These are phyloP conservation scores for Eudorina sp. DNA, from an alignment of 139 green algal genomes.

Conservation along the genomic window DNA sequence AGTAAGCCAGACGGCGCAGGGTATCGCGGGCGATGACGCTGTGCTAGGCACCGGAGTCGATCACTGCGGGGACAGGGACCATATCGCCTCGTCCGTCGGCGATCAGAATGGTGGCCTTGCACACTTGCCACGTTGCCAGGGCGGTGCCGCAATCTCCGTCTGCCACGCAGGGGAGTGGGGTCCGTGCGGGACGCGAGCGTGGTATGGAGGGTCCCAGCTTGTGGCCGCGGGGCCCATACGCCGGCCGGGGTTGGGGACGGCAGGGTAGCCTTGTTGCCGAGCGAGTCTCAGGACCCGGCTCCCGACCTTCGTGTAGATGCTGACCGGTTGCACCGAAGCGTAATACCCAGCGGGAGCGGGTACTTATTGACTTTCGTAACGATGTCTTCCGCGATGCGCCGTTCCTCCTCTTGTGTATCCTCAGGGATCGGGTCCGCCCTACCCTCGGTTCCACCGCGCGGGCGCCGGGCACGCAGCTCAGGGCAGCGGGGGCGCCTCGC, in stretches of 20 bases:
- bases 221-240: not conserved
- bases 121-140: not conserved
- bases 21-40: not conserved
- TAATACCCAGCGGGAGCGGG: not conserved
- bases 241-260: too few relatives aligned
- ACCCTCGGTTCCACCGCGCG: not conserved
- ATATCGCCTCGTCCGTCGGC: not conserved
- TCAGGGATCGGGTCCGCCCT: not conserved
- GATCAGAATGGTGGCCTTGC: not conserved
- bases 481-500: too few relatives aligned
- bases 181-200: too few relatives aligned
- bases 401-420: not conserved
- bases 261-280: not conserved
- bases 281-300: not conserved
- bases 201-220: too few relatives aligned
- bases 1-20: not conserved
- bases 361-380: slow-evolving; percentile 7
- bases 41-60: slow-evolving; percentile 6
- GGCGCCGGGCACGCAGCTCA: too few relatives aligned
- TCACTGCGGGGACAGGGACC: not conserved
- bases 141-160: too few relatives aligned
- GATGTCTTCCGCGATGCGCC: slow-evolving; percentile 10
- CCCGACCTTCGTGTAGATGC: not conserved
- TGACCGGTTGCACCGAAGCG: not conserved
- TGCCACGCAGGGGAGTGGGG: too few relatives aligned